Evolutionary conservation across 2,329 filamentous ascomycete species (phyloP), one percentile per base, ranked within the genome.

Genomic region (Colletotrichum incanum): DNA sequence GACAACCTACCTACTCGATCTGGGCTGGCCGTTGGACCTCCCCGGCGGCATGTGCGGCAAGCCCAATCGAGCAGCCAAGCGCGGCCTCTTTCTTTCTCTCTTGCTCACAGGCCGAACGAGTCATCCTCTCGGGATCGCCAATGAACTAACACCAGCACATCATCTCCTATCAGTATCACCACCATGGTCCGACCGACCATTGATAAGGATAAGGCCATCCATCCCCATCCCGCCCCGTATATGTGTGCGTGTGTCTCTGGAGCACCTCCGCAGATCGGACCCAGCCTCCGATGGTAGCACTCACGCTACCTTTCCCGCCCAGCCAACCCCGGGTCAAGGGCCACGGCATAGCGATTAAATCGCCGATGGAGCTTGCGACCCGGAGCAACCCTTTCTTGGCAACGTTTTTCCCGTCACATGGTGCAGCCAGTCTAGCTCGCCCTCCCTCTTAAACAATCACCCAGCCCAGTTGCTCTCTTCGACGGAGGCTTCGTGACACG

Each of bases 401-500:
- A 20, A 47, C 54, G 14, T 47, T 54, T 26, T 20, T 16, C n/a
- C 45, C 45, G 56, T 62, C 68, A 71, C 49, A 67, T 71, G 64
- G 56, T 39, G 34, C 54, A 31, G 43, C 37, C 26, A 34, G 26
- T 34, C 45, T 28, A 16, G 43, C 58, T n/a, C 26, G n/a, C 23
- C 45, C 6, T 23, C 23, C 45, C 6, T 23, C 2, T 6, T 31
- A 18, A 23, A 54, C 41, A 50, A 28, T 14, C 41, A 26, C 16
- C 16, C 39, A 43, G 31, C 14, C 41, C 20, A 47, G 14, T 54
- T n/a, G 8, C 18, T 31, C 31, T 23, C 18, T 9, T 18, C 18
- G 20, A 28, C 18, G 5, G 14, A 52, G n/a, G 16, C 41, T 37
- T 3, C 28, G 31, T n/a, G 23, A 63, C 47, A 52, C 23, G 16